Percentiles rank a stretch among this genome's conserved stretches.
Evolutionary conservation across 1,139 yeast genomes (phyloP).

Genomic region (Debaryomycetaceae sp.): DNA sequence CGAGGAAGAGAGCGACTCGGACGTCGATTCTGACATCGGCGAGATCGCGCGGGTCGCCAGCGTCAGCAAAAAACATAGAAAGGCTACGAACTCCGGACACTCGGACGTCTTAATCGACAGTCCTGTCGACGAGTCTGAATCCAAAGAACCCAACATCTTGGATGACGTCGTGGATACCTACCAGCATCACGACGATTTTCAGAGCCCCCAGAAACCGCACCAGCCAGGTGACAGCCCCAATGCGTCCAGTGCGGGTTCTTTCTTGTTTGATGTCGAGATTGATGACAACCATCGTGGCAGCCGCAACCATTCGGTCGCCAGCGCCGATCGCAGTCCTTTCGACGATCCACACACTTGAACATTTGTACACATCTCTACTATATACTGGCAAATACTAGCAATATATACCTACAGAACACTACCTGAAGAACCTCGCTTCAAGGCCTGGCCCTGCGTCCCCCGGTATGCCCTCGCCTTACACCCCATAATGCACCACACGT

Average conservation of each 20-base stretch:
- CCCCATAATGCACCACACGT: too few species aligned
- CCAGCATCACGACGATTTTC: neutral
- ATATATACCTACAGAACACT: too few species aligned
- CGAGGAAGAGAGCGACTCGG: slow-evolving; percentile 32
- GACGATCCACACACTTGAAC: slow-evolving; percentile 20
- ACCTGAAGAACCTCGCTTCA: too few species aligned
- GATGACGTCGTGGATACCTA: neutral
- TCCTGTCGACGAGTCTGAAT: neutral
- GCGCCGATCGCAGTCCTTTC: slow-evolving; percentile 27
- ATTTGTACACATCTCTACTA: too few species aligned
- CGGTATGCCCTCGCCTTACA: too few species aligned
- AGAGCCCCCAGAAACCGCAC: neutral
- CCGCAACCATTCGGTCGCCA: neutral
- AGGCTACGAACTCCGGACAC: neutral
- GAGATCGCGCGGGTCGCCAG: slow-evolving; percentile 46
- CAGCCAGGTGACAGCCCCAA: slow-evolving; percentile 4
- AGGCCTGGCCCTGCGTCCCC: too few species aligned
- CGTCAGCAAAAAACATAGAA: slow-evolving; percentile 17
- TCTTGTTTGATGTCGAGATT: slow-evolving; percentile 35
- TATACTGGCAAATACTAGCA: too few species aligned
- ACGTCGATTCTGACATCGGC: slow-evolving; percentile 47
- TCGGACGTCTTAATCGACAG: neutral
- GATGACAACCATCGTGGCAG: slow-evolving; percentile 12
- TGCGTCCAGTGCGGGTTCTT: slow-evolving; percentile 22
- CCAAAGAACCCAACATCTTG: neutral